Base-by-base conservation (phyloP, 768 basidiomycete genomes). In the Neoboletus subvelutipes region DNA sequence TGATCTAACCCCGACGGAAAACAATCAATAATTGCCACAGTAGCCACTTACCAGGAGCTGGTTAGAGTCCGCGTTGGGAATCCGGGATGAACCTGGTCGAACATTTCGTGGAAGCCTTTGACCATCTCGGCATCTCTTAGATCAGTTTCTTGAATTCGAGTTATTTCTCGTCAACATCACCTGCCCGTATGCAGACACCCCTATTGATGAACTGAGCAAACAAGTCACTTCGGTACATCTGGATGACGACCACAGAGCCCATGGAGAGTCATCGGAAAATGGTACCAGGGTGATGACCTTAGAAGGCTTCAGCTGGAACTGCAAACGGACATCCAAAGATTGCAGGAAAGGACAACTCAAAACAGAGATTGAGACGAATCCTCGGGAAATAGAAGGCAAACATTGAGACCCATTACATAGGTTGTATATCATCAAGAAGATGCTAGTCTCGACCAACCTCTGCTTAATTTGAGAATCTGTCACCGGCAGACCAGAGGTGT, bases 101-200 rank as follows among this genome's bases (percentile, higher is more conserved):
- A 71, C 64, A 70, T 66, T 33, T 63, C 55, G n/a, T 69, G 52
- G 39, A 69, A 69, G 26, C 54, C 60, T 45, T 56, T 66, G 58
- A 45, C 66, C 40, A 64, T 45, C 18, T 56, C 61, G 5, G 46
- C 41, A n/a, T 68, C 58, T 9, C 59, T 40, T 69, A 64, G 41
- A 69, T 69, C 36, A 67, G 1, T 12, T 55, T 34, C 45, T 64
- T 69, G 69, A 71, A 64, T 34, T 66, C 50, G 36, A 64, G 48
- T 20, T 48, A 52, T 5, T 33, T 52, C 11, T 56, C 46, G 17
- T 62, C 60, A 6, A 61, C 43, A 2, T 49, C 43, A 3, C 62
- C 55, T 15, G 18, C 40, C 20, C 4, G 20, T 18, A 29, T 55
- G 43, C 17, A 46, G 53, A 75, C 24, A 7, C 60, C 57, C 5